Evolutionary conservation across 2,329 filamentous ascomycete species (phyloP).

Genomic region (Blumeriella jaapii): DNA sequence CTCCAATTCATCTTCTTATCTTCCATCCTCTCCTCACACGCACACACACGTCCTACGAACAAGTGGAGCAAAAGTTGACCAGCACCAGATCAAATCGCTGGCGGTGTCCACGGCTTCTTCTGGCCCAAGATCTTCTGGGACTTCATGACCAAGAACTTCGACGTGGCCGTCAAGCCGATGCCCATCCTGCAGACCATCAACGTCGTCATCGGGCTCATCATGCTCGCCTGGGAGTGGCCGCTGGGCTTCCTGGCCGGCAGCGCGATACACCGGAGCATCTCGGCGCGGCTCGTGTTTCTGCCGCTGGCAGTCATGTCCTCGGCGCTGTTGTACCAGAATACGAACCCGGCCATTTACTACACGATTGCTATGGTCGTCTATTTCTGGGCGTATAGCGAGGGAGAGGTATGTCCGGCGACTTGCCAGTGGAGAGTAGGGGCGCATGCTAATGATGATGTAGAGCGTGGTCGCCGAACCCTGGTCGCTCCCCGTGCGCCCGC

Average conservation of each 20-base stretch:
- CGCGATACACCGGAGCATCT: slow-evolving; percentile 73
- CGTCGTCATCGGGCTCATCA: slow-evolving; percentile 64
- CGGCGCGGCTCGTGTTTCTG: slow-evolving; percentile 70
- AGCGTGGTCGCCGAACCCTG: slow-evolving; percentile 22
- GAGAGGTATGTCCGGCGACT: slow-evolving; percentile 61
- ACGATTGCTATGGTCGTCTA: slow-evolving; percentile 75
- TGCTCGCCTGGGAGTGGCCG: slow-evolving; percentile 87
- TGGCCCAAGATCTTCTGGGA: slow-evolving; percentile 99
- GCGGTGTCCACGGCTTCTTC: slow-evolving; percentile 80
- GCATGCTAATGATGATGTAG: slow-evolving; percentile 14
- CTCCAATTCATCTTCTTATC: too few relatives aligned
- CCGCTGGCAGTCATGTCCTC: slow-evolving; percentile 67
- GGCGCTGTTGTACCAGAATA: slow-evolving; percentile 78
- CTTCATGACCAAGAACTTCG: slow-evolving; percentile 82
- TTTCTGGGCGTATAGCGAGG: slow-evolving; percentile 95
- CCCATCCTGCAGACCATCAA: slow-evolving; percentile 87
- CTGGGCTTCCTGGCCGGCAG: slow-evolving; percentile 66
- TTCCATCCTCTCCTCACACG: too few relatives aligned
- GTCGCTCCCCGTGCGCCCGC: slow-evolving; percentile 20
- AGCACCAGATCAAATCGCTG: slow-evolving; percentile 83
- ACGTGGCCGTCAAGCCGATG: slow-evolving; percentile 75
- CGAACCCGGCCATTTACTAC: slow-evolving; percentile 88
- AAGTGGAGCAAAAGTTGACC: too few relatives aligned
- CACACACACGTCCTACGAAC: too few relatives aligned
- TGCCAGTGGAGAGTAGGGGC: neutral